Conservation (phyloP, 1,284 basidiomycete genomes). For the Volvariella volvacea region DNA sequence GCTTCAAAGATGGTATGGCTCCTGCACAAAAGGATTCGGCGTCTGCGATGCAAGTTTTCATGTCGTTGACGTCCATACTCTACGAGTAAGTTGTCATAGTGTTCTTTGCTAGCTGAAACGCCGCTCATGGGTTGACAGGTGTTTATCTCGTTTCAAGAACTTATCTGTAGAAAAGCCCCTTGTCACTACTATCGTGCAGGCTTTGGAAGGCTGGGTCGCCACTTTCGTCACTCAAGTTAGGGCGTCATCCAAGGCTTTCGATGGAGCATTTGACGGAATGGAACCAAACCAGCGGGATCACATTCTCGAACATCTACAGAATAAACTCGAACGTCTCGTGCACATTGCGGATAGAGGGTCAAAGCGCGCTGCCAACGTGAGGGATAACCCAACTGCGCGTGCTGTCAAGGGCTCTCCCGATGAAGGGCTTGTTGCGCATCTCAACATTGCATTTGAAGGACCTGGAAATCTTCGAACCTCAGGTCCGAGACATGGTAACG, state of each 20-base stretch:
- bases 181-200: conserved; percentile 32
- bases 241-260: conserved; percentile 20
- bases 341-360: conserved; percentile 41
- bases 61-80: conserved; percentile 39
- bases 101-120: neutral
- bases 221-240: conserved; percentile 37
- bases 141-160: conserved; percentile 54
- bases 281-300: conserved; percentile 29
- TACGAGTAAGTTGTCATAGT: conserved; percentile 38
- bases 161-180: conserved; percentile 38
- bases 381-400: conserved; percentile 5
- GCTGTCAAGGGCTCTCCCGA: conserved; percentile 4
- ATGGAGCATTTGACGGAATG: conserved; percentile 28
- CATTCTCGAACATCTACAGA: conserved; percentile 29
- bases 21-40: conserved; percentile 16
- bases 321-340: conserved; percentile 32
- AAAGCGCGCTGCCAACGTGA: conserved; percentile 19
- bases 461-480: conserved; percentile 43
- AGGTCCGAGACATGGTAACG: conserved; percentile 64
- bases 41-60: conserved; percentile 36
- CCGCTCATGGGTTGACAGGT: conserved; percentile 28
- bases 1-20: conserved; percentile 33
- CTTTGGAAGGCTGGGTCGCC: conserved; percentile 38
- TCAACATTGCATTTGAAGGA: conserved; percentile 40
- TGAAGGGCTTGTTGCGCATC: conserved; percentile 29